Conservation (phyloP, 2,329 filamentous ascomycete species). For the Neurospora sp. region DNA sequence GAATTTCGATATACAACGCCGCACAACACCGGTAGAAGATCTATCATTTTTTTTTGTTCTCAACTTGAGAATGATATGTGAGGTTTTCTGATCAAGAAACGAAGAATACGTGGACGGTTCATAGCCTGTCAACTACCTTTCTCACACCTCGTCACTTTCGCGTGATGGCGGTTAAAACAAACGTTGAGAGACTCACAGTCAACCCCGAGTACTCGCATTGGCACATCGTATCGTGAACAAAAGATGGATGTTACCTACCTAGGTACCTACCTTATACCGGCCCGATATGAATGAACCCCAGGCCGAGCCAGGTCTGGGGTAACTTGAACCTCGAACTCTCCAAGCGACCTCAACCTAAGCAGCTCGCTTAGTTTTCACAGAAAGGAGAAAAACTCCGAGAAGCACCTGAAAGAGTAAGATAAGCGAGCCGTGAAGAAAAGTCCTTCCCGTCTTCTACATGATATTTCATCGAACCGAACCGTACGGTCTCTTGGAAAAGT, state of each 20-base stretch:
- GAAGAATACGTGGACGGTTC: not conserved
- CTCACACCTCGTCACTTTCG: not conserved
- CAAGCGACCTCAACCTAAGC: not conserved
- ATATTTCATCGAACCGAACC: not conserved
- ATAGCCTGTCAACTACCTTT: not conserved
- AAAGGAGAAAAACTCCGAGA: slow-evolving; percentile 55
- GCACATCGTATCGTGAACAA: not conserved
- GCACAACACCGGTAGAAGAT: not conserved
- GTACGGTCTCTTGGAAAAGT: not conserved
- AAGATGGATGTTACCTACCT: too few relatives aligned
- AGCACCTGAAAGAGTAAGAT: slow-evolving; percentile 39
- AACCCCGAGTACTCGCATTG: not conserved
- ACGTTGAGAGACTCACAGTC: not conserved
- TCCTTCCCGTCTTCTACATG: not conserved
- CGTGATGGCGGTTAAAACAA: not conserved
- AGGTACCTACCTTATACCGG: not conserved
- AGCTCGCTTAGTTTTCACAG: slow-evolving; percentile 23
- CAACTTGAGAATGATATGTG: not conserved
- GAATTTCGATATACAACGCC: not conserved
- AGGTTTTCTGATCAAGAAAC: not conserved
- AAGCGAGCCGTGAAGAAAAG: not conserved
- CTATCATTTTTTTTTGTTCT: not conserved
- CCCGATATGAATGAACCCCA: not conserved
- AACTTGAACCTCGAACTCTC: not conserved
- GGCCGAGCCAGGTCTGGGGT: not conserved